Evolutionary conservation across 2,329 filamentous ascomycete species (phyloP).

Genomic region (Coniochaeta prunicola): DNA sequence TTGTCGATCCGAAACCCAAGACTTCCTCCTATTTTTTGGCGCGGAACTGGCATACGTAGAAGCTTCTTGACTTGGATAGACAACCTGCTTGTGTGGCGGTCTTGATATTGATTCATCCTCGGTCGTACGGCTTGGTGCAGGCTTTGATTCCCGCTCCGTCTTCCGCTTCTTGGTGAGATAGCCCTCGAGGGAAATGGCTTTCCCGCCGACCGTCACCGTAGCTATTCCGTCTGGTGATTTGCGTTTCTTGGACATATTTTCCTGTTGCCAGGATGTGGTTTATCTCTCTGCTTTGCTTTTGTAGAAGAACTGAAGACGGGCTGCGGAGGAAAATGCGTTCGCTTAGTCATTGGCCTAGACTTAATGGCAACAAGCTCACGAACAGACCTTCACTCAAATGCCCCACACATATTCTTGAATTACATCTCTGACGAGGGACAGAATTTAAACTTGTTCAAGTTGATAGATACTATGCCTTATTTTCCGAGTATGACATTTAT

Average conservation of each 20-base stretch:
- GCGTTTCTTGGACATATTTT: conserved; percentile 14
- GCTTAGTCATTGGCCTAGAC: no score
- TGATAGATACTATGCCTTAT: no score
- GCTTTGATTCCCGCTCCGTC: conserved; percentile 8
- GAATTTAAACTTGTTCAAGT: no score
- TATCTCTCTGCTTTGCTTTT: no score
- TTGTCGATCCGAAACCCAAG: neutral
- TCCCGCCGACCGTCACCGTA: conserved; percentile 38
- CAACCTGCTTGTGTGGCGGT: neutral
- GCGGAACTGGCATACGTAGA: neutral
- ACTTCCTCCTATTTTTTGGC: neutral
- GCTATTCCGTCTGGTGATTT: conserved; percentile 31
- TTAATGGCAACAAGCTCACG: no score
- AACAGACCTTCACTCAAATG: no score
- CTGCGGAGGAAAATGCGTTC: no score
- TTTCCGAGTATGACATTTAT: no score
- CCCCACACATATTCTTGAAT: no score
- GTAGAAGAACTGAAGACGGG: no score
- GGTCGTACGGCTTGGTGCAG: neutral
- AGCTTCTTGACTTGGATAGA: neutral
- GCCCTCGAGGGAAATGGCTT: conserved; percentile 39
- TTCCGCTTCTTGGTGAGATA: conserved; percentile 33
- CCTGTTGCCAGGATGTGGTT: no score
- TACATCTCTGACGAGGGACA: no score
- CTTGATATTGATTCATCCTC: neutral